A percentile compares a stretch with the other conserved stretches of the same genome.
phyloP scores from a whole-genome alignment of 768 basidiomycete genomes.

The Tulasnella sp. region DNA sequence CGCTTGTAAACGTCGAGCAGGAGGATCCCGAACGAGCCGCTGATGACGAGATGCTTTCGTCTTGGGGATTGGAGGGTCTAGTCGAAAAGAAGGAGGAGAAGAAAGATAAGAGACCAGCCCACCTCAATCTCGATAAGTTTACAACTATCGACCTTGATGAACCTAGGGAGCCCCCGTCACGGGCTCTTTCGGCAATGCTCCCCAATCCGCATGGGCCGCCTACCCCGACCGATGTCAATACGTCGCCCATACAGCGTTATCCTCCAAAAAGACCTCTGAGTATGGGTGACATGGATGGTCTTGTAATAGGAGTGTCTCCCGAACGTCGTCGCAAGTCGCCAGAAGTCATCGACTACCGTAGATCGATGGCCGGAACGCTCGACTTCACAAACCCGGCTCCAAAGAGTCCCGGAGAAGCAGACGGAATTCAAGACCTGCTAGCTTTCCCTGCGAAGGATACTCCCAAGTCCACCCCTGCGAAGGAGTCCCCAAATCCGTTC shows the following conservation, averaged over 20 bases:
- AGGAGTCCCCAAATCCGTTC: slow-evolving; percentile 66
- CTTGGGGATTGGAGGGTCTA: slow-evolving; percentile 82
- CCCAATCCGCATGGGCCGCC: slow-evolving; percentile 26
- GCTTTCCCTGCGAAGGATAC: slow-evolving; percentile 26
- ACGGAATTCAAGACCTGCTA: slow-evolving; percentile 40
- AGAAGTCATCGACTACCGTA: slow-evolving; percentile 40
- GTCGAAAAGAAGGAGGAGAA: slow-evolving; percentile 66
- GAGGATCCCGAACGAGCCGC: slow-evolving; percentile 54
- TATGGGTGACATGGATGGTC: slow-evolving; percentile 60
- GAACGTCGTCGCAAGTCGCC: slow-evolving; percentile 37
- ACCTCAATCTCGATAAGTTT: slow-evolving; percentile 42
- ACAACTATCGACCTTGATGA: slow-evolving; percentile 51
- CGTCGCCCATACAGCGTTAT: slow-evolving; percentile 27
- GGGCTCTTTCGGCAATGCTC: neutral
- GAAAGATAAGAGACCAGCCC: slow-evolving; percentile 38
- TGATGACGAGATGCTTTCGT: slow-evolving; percentile 76
- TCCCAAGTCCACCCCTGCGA: slow-evolving; percentile 27
- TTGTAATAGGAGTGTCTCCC: slow-evolving; percentile 48
- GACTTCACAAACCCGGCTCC: slow-evolving; percentile 46
- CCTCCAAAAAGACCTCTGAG: slow-evolving; percentile 61
- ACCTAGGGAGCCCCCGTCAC: slow-evolving; percentile 39
- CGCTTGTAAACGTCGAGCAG: slow-evolving; percentile 39
- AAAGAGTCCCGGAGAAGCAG: neutral
- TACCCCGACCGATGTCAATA: slow-evolving; percentile 16
- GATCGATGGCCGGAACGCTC: slow-evolving; percentile 55